Base-by-base conservation (phyloP, 169 alveolate genomes). In the Fabrea salina region DNA sequence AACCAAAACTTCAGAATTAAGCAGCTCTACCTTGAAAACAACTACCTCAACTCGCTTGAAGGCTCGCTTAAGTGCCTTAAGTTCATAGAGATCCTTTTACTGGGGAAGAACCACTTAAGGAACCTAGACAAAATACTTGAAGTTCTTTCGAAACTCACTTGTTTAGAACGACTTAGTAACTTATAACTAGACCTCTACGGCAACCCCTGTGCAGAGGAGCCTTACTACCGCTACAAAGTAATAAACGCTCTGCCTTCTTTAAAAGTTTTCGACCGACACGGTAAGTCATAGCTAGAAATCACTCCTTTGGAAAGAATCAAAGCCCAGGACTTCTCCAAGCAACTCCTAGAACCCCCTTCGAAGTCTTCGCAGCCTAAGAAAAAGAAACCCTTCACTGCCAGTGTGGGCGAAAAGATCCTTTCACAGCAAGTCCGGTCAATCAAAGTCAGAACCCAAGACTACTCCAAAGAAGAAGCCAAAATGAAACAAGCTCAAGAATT, bases 131-230 rank as follows among this genome's bases (percentile, higher is more conserved):
- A 86, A 41, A 82, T 84, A 53, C 71, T 94, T 30, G 40, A 59
- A n/a, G 79, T 80, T 50, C 61, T 94, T 40, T 61, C 58, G 4
- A 85, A 85, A 35, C 86, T 91, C 56, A 85, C 95, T 2, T 86
- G 77, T 79, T 74, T 94, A 50, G 87, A 89, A 59, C 50, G 66
- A 59, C 78, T 68, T 8, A 68, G 74, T 61, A 61, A 7, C 25
- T 35, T 61, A 35, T 37, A 61, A 27, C 66, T 86, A 58, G 95
- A 91, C 81, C 75, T 94, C 50, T 89, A 85, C 71, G 92, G 91
- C 35, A 94, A 94, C 79, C 95, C 97, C 4, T 67, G 92, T 3
- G 93, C 94, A n/a, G 96, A 91, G 59, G 97, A 94, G 53, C 96
- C 97, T 0, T 86, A 94, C 61, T 94, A 91, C 64, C 75, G 97